Evolutionary conservation across 345 rosid species (phyloP).

Genomic region (Sisymbrium altissimum): DNA sequence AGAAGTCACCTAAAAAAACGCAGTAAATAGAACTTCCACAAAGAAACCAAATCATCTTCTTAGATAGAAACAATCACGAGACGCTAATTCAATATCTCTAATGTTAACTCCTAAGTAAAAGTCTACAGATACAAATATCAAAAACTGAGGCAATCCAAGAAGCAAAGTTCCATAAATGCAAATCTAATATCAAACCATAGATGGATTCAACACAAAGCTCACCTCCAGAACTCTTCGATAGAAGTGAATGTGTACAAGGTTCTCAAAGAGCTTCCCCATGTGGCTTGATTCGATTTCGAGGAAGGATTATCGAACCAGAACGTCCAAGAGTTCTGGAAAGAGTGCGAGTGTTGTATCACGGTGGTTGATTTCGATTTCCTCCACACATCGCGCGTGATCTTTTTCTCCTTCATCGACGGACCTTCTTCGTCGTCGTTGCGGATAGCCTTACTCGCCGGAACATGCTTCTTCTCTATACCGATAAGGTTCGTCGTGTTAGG

Average conservation of each 20-base stretch:
- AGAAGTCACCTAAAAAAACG: background rate
- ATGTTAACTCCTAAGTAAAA: background rate
- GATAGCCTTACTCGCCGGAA: conserved; percentile 14
- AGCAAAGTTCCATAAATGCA: background rate
- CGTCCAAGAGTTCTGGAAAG: conserved; percentile 76
- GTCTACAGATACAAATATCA: background rate
- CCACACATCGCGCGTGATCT: conserved; percentile 28
- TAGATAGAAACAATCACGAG: conserved; percentile 15
- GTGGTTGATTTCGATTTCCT: conserved; percentile 35
- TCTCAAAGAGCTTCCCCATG: conserved; percentile 82
- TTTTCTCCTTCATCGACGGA: conserved; percentile 55
- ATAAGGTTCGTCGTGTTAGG: conserved; percentile 19
- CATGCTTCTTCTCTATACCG: conserved; percentile 18
- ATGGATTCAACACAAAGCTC: background rate
- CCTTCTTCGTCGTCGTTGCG: conserved; percentile 31
- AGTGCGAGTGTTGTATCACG: conserved; percentile 36
- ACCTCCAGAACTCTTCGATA: conserved; percentile 90
- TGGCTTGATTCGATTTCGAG: conserved; percentile 50
- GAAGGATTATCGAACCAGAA: conserved; percentile 81
- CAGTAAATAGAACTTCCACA: too few relatives aligned
- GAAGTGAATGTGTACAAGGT: conserved; percentile 63
- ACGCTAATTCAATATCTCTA: background rate
- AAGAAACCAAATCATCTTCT: too few relatives aligned
- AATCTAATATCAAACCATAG: background rate
- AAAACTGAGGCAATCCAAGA: background rate